Evolutionary conservation across 2,329 filamentous ascomycete genomes (phyloP).

Genomic region (Ascochyta lentis): DNA sequence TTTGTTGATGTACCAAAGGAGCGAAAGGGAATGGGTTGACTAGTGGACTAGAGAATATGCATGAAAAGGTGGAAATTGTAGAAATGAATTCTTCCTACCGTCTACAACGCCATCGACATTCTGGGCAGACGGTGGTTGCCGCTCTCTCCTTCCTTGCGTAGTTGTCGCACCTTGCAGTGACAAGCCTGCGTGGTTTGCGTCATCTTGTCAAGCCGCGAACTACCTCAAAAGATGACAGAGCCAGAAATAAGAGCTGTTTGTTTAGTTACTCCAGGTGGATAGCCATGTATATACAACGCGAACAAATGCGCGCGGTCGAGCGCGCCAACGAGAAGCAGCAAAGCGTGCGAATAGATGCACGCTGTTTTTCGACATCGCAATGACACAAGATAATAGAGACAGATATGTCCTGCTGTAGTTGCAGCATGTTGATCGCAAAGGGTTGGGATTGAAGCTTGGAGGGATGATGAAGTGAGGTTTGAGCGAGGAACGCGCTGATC

Average conservation of each 20-base stretch:
- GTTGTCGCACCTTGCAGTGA: slow-evolving; percentile 1
- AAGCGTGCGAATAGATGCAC: not conserved
- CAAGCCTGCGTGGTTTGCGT: not conserved
- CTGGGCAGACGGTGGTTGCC: not conserved
- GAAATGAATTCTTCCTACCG: slow-evolving; percentile 9
- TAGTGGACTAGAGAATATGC: slow-evolving; percentile 12
- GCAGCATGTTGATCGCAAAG: not conserved
- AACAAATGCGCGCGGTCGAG: not conserved
- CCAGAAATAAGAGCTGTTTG: not conserved
- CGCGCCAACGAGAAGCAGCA: not conserved
- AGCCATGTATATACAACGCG: no score
- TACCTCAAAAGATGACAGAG: not conserved
- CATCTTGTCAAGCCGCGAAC: not conserved
- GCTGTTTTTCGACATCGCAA: not conserved
- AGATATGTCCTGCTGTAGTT: not conserved
- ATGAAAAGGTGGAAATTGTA: slow-evolving; percentile 2
- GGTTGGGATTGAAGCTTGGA: not conserved
- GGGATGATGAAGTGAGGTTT: slow-evolving; percentile 4
- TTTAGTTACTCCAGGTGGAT: not conserved
- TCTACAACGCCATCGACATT: slow-evolving; percentile 1
- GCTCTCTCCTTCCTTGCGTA: slow-evolving; percentile 10
- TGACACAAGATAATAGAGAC: no score
- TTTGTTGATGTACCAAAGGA: slow-evolving; percentile 15
- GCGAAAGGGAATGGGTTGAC: slow-evolving; percentile 20
- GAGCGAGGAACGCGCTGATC: slow-evolving; percentile 8